Percentiles rank a stretch among this genome's conserved stretches.
Conservation (phyloP, 2,329 filamentous ascomycete species). For the Colletotrichum tropicale region DNA sequence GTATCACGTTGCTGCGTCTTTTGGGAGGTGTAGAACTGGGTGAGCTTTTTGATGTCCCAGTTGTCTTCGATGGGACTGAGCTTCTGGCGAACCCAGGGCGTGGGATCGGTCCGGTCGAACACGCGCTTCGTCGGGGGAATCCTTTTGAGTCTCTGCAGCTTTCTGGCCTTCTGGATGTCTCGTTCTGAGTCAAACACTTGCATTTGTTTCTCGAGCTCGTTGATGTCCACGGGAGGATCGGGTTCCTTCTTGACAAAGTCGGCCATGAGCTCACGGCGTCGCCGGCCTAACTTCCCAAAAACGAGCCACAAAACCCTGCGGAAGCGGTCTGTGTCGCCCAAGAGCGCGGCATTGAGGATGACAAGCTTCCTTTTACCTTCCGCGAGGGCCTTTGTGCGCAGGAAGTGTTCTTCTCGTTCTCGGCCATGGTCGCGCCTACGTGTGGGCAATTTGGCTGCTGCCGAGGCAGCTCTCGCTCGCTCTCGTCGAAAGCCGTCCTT, state of each 20-base stretch:
- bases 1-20: slow-evolving; percentile 30
- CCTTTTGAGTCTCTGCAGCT: neutral
- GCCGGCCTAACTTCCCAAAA: slow-evolving; percentile 58
- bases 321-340: slow-evolving; percentile 53
- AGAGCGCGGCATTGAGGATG: slow-evolving; percentile 56
- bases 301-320: slow-evolving; percentile 49
- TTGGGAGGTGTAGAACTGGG: slow-evolving; percentile 47
- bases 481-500: slow-evolving; percentile 45
- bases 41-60: slow-evolving; percentile 54
- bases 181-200: neutral
- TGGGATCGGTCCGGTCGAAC: neutral
- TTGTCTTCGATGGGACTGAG: slow-evolving; percentile 42
- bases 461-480: slow-evolving; percentile 25
- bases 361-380: slow-evolving; percentile 35
- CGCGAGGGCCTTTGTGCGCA: neutral
- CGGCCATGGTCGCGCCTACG: slow-evolving; percentile 1
- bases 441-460: slow-evolving; percentile 42
- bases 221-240: slow-evolving; percentile 42
- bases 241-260: slow-evolving; percentile 35
- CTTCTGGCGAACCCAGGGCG: slow-evolving; percentile 30
- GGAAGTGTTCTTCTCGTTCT: slow-evolving; percentile 2
- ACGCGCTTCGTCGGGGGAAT: neutral
- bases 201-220: slow-evolving; percentile 38
- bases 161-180: neutral
- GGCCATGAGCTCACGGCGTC: slow-evolving; percentile 52